phyloP scores from a whole-genome alignment of 352 stramenopile species.

The Globisporangium splendens region DNA sequence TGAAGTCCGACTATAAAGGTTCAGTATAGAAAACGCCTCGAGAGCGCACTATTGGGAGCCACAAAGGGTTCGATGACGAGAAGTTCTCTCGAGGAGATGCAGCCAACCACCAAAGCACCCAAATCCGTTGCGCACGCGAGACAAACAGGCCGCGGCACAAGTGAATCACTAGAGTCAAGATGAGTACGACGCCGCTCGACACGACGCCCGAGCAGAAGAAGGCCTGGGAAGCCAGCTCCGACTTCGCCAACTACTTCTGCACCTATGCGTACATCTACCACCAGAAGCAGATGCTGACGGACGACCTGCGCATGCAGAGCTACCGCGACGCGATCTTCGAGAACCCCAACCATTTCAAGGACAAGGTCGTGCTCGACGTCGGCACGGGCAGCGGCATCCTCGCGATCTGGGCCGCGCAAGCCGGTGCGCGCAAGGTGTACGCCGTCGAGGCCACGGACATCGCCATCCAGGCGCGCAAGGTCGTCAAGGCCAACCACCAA shows the following conservation, averaged over 20 bases:
- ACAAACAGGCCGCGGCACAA: background rate
- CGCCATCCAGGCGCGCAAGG: slow-evolving; percentile 92
- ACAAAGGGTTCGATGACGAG: background rate
- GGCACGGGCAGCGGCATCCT: slow-evolving; percentile 99
- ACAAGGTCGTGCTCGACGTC: slow-evolving; percentile 99
- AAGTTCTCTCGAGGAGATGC: background rate
- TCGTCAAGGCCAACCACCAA: slow-evolving; percentile 96
- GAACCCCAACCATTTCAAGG: slow-evolving; percentile 97
- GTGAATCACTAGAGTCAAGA: slow-evolving; percentile 6
- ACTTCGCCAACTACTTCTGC: slow-evolving; percentile 91
- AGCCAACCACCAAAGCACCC: slow-evolving; percentile 6
- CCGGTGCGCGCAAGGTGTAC: slow-evolving; percentile 98
- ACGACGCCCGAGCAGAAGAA: slow-evolving; percentile 79
- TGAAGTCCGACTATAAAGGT: too few relatives aligned
- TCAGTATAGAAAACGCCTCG: too few relatives aligned
- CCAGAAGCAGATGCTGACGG: slow-evolving; percentile 99
- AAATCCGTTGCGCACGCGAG: background rate
- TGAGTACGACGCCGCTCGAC: slow-evolving; percentile 33
- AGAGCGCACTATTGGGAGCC: slow-evolving; percentile 2
- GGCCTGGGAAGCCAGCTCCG: slow-evolving; percentile 73
- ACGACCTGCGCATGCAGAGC: slow-evolving; percentile 98
- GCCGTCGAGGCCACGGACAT: slow-evolving; percentile 98
- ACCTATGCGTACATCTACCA: slow-evolving; percentile 90
- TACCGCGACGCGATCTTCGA: slow-evolving; percentile 98
- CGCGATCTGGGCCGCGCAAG: slow-evolving; percentile 97